These are phyloP conservation scores for Casuarina glauca DNA, from an alignment of 306 rosid species.

Conservation along the genomic window DNA sequence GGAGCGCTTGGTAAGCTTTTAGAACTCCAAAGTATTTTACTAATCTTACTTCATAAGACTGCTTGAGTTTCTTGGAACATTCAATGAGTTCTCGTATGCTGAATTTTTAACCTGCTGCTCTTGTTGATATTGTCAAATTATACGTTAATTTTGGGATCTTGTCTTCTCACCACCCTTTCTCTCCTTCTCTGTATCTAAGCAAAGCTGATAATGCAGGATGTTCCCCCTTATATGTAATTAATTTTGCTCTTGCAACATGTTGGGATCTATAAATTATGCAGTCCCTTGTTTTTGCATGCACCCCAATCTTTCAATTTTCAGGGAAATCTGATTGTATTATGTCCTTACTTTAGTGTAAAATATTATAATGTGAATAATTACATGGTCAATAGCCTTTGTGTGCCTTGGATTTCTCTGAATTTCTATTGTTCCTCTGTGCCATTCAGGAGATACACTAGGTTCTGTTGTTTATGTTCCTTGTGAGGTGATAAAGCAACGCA, in stretches of 20 bases:
- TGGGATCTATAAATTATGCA: not conserved
- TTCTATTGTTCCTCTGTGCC: constrained; percentile 26
- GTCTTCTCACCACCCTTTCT: not conserved
- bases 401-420: constrained; percentile 24
- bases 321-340: not conserved
- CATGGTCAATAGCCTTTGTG: constrained; percentile 23
- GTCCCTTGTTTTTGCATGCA: not conserved
- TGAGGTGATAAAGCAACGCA: constrained; percentile 89
- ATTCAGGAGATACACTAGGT: constrained; percentile 91
- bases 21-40: constrained; percentile 16
- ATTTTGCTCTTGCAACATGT: not conserved
- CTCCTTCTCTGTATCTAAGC: not conserved
- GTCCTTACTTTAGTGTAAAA: not conserved
- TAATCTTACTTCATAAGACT: constrained; percentile 9
- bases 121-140: not conserved
- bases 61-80: constrained; percentile 21
- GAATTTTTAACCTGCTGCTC: not conserved
- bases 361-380: not conserved
- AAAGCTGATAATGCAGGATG: not conserved
- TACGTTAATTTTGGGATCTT: not conserved
- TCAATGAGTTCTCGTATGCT: not conserved
- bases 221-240: not conserved
- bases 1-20: constrained; percentile 82
- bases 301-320: not conserved
- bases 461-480: constrained; percentile 95